Conservation (phyloP, 192 early-diverging fungal species). For the Kappamyces sp. region DNA sequence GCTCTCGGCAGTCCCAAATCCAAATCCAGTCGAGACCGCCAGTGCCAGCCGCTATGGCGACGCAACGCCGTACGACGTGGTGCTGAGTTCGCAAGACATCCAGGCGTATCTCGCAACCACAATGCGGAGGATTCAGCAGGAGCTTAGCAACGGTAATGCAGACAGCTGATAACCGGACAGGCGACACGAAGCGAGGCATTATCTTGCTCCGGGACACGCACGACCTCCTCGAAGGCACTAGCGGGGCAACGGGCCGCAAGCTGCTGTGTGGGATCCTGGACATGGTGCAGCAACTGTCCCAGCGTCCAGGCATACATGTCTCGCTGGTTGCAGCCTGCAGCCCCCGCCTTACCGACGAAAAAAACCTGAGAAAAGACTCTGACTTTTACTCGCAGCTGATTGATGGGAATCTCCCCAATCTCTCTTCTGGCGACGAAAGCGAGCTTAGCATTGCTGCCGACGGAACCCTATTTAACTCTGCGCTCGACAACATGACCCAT, state of each 20-base stretch:
- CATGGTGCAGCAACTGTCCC: slow-evolving; percentile 16
- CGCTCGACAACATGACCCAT: slow-evolving; percentile 30
- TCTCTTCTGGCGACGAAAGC: neutral
- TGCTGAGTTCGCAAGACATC: neutral
- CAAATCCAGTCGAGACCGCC: neutral
- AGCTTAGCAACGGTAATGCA: neutral
- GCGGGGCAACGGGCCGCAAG: slow-evolving; percentile 18
- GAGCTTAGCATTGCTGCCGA: slow-evolving; percentile 7
- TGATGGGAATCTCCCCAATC: slow-evolving; percentile 4
- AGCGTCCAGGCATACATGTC: slow-evolving; percentile 18
- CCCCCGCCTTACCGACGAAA: slow-evolving; percentile 23
- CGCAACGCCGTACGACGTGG: neutral
- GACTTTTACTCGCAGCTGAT: slow-evolving; percentile 25
- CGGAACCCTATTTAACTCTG: slow-evolving; percentile 23
- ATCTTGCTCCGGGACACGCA: slow-evolving; percentile 21
- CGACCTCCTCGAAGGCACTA: slow-evolving; percentile 27
- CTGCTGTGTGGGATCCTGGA: slow-evolving; percentile 25
- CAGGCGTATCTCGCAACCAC: neutral
- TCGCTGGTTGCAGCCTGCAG: slow-evolving; percentile 28
- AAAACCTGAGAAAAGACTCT: slow-evolving; percentile 16
- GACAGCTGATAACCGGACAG: neutral
- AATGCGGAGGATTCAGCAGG: neutral
- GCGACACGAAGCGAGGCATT: neutral
- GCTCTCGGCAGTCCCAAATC: neutral
- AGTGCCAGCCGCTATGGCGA: neutral